These are phyloP conservation scores for Microthyrium microscopicum DNA, from an alignment of 2,329 filamentous ascomycete genomes.

Conservation along the genomic window DNA sequence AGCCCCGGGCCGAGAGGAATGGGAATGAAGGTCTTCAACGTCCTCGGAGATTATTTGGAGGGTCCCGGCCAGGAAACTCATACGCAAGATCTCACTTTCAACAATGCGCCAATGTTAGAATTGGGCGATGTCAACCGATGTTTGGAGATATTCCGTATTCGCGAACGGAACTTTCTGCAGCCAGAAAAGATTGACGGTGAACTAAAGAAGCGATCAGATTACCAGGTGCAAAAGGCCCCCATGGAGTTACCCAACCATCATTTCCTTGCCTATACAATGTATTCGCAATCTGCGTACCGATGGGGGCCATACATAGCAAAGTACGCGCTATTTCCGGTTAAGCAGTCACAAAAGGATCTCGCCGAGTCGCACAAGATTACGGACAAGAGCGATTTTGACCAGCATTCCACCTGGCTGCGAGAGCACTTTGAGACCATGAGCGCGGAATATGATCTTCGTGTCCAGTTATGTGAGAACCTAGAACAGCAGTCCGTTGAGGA, in stretches of 20 bases:
- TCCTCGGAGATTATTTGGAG: conserved; percentile 26
- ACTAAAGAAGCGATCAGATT: conserved; percentile 22
- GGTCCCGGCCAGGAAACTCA: conserved; percentile 17
- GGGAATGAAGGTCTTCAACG: conserved; percentile 33
- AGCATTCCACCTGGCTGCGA: conserved; percentile 18
- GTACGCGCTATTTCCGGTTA: conserved; percentile 28
- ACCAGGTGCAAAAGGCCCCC: conserved; percentile 23
- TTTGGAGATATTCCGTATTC: conserved; percentile 26
- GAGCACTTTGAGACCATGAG: conserved; percentile 24
- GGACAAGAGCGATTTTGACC: conserved; percentile 9
- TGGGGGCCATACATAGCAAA: conserved; percentile 32
- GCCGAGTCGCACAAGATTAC: conserved; percentile 21
- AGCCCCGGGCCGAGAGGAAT: conserved; percentile 30
- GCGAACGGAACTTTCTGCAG: conserved; percentile 22
- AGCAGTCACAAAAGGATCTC: conserved; percentile 24
- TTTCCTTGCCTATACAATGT: conserved; percentile 22
- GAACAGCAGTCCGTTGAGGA: conserved; percentile 30
- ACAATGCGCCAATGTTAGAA: conserved; percentile 31
- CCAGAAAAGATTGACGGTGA: conserved; percentile 25
- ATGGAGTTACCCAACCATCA: conserved; percentile 25
- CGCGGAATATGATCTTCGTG: conserved; percentile 28
- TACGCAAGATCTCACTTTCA: conserved; percentile 32
- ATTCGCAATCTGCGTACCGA: conserved; percentile 32
- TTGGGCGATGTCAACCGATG: conserved; percentile 29
- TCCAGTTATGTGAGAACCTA: conserved; percentile 30